Conservation (phyloP, 1,284 basidiomycete genomes). For the Schizopora paradoxa region DNA sequence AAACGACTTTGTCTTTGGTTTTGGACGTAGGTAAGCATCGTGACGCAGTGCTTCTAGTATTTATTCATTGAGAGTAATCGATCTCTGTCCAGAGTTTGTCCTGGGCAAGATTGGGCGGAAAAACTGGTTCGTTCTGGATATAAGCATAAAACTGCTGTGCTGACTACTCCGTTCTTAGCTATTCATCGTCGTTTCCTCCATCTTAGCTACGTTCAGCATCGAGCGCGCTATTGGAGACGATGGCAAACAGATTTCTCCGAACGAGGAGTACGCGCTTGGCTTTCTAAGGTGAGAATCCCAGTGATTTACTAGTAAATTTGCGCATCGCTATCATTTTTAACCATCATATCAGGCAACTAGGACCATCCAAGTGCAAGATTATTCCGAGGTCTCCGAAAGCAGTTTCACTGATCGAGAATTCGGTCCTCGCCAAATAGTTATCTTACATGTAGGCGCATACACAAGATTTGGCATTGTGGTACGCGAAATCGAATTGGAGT, state of each 20-base stretch:
- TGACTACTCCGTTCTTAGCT: background rate
- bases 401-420: background rate
- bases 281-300: too few relatives aligned
- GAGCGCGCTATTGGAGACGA: conserved; percentile 6
- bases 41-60: background rate
- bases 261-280: too few relatives aligned
- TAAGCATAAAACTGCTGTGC: too few relatives aligned
- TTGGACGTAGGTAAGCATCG: conserved; percentile 4
- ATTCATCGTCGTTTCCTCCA: conserved; percentile 18
- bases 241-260: too few relatives aligned
- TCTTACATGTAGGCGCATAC: too few relatives aligned
- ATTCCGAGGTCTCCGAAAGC: conserved; percentile 12
- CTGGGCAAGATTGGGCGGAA: conserved; percentile 40
- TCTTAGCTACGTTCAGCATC: conserved; percentile 20
- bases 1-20: background rate
- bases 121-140: too few relatives aligned
- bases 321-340: too few relatives aligned
- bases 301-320: too few relatives aligned
- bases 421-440: too few relatives aligned
- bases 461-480: too few relatives aligned
- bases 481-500: too few relatives aligned
- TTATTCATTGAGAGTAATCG: too few relatives aligned
- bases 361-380: conserved; percentile 17
- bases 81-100: conserved; percentile 30
- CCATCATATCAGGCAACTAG: conserved; percentile 17